These are phyloP conservation scores for Tylopilus sp. DNA, from an alignment of 1,284 basidiomycete species.

Conservation along the genomic window DNA sequence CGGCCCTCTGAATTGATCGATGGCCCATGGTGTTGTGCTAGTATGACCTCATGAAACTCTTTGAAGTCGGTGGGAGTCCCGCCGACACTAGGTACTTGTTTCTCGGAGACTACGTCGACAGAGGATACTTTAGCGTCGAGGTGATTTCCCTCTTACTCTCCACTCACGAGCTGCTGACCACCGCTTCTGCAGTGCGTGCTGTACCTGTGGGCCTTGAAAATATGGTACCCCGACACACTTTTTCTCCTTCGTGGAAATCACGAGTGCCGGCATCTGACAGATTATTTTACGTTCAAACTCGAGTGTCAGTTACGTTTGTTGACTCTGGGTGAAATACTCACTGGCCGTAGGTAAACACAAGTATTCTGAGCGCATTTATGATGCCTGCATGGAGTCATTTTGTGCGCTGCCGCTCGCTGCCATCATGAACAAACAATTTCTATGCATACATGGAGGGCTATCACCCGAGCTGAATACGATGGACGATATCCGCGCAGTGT, in stretches of 20 bases:
- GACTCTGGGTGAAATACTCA: constrained; percentile 4
- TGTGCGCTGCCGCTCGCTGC: constrained; percentile 90
- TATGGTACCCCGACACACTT: constrained; percentile 89
- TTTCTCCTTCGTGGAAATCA: constrained; percentile 91
- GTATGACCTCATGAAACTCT: constrained; percentile 94
- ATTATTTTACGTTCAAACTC: constrained; percentile 88
- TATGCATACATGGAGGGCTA: constrained; percentile 93
- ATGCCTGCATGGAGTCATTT: constrained; percentile 92
- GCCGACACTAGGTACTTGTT: constrained; percentile 92
- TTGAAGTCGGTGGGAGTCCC: constrained; percentile 92
- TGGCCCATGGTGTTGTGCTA: constrained; percentile 30
- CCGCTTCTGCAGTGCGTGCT: constrained; percentile 73
- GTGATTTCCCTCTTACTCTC: constrained; percentile 37
- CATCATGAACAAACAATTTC: constrained; percentile 96
- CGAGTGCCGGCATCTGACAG: constrained; percentile 84
- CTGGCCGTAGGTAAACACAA: constrained; percentile 79
- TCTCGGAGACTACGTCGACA: constrained; percentile 92
- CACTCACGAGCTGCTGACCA: constrained; percentile 3
- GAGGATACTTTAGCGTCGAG: constrained; percentile 92
- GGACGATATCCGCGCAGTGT: constrained; percentile 79
- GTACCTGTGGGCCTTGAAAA: constrained; percentile 86
- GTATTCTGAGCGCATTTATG: constrained; percentile 87
- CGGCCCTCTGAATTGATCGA: constrained; percentile 19
- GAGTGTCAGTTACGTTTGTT: constrained; percentile 60
- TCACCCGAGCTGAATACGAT: constrained; percentile 89